Evolutionary conservation across 2,329 filamentous ascomycete genomes (phyloP), one percentile per base, ranked within the genome.

Genomic region (Magnaporthales sp.): DNA sequence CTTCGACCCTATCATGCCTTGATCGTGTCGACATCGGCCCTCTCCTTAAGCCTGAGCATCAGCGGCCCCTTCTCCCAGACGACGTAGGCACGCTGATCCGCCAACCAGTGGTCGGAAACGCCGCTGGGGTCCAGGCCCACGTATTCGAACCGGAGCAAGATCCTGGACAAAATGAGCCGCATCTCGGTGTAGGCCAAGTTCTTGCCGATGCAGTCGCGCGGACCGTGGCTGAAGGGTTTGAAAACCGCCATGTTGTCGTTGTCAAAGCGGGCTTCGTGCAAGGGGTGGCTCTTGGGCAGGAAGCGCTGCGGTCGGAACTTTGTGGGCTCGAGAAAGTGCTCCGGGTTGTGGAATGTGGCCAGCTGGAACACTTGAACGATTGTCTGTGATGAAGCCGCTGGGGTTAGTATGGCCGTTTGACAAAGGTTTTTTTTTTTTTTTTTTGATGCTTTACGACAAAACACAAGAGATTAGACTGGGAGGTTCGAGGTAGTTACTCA

Each of bases 141-240:
- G 62, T 80, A 62, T 62, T 80, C 78, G 66, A 81, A 81, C 32
- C 77, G 76, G 61, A 72, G 80, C 4, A 81, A 68, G 26, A 81
- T 65, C 22, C 75, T 74, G 10, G 78, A 75, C 4, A 80, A 67
- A 29, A 80, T 77, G 4, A 80, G 67, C 15, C 79, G 75, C 77
- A 80, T 79, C 69, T 81, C 79, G 51, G 73, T 73, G 63, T 78
- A 78, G 6, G 79, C 79, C 24, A 80, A 74, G 67, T 66, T 66
- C 22, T 62, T 38, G 19, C 64, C 64, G 38, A 66, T 26, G 56
- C 64, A 66, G 8, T 66, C 27, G 4, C 64, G 51, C 24, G 62
- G 62, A 11, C 29, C 65, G n/a, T 62, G 13, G 24, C 13, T 64
- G 38, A 66, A 64, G 10, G 63, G 63, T 13, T 67, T 26, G 30